A percentile compares a stretch with the other conserved stretches of the same genome.
These are phyloP conservation scores for Zalaria obscura DNA, from an alignment of 2,329 filamentous ascomycete species.

Conservation along the genomic window DNA sequence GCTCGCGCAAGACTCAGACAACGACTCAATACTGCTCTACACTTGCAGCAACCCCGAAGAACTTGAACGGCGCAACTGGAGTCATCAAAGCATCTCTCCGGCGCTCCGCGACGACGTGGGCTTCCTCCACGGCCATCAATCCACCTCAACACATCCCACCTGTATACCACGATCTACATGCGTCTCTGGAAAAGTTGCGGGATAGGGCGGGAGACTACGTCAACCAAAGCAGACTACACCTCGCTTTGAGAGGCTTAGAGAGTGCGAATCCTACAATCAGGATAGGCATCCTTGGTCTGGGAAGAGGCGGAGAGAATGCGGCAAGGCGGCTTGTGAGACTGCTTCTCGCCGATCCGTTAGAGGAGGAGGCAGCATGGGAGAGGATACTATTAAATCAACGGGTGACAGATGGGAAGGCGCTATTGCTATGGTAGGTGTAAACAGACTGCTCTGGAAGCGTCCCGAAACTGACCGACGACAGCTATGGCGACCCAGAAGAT, in stretches of 20 bases:
- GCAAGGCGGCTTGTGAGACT: constrained; percentile 55
- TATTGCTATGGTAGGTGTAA: constrained; percentile 23
- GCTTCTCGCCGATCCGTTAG: constrained; percentile 32
- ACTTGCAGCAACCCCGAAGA: background rate
- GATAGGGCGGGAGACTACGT: constrained; percentile 46
- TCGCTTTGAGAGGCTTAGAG: constrained; percentile 53
- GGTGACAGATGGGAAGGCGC: constrained; percentile 19
- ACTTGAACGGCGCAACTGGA: background rate
- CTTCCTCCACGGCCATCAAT: constrained; percentile 40
- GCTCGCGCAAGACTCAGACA: background rate
- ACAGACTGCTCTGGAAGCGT: background rate
- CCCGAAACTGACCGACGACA: constrained; percentile 14
- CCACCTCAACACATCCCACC: constrained; percentile 37
- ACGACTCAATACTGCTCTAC: background rate
- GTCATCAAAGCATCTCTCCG: constrained; percentile 1
- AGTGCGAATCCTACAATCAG: constrained; percentile 38
- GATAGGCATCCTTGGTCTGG: constrained; percentile 35
- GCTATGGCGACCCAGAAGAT: constrained; percentile 39
- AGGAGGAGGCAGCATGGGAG: constrained; percentile 29
- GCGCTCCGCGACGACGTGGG: constrained; percentile 16
- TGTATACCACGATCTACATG: constrained; percentile 42
- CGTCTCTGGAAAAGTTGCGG: constrained; percentile 45
- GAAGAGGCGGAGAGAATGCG: constrained; percentile 23
- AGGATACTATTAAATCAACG: constrained; percentile 19
- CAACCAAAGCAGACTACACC: constrained; percentile 55